Percentiles rank a stretch among this genome's conserved stretches.
Evolutionary conservation across 2,329 filamentous ascomycete genomes (phyloP).

Genomic region (Fusarium incarnatum): DNA sequence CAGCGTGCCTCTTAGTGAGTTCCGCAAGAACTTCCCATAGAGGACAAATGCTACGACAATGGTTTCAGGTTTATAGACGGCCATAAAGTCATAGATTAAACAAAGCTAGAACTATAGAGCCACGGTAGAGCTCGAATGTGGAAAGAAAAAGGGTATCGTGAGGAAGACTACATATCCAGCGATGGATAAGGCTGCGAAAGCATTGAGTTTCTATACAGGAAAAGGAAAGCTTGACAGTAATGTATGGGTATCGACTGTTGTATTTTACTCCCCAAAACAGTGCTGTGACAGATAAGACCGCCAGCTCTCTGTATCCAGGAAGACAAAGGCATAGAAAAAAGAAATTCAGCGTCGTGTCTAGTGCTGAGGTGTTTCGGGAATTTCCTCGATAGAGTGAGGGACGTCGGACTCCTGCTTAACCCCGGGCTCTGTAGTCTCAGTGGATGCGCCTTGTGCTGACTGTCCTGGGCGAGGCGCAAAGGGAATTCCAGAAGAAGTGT

Average conservation of each 20-base stretch:
- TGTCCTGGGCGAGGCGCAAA: slow-evolving; percentile 54
- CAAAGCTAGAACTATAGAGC: slow-evolving; percentile 32
- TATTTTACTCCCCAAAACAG: slow-evolving; percentile 11
- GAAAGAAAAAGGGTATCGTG: slow-evolving; percentile 43
- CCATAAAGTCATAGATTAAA: slow-evolving; percentile 37
- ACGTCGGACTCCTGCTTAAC: slow-evolving; percentile 1
- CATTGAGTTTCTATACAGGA: slow-evolving; percentile 7
- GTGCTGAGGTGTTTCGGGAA: slow-evolving; percentile 12
- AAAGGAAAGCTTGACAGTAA: slow-evolving; percentile 19
- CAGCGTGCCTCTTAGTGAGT: slow-evolving; percentile 56
- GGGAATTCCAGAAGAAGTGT: slow-evolving; percentile 58
- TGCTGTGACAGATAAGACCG: slow-evolving; percentile 12
- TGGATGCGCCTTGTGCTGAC: slow-evolving; percentile 6
- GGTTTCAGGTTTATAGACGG: slow-evolving; percentile 6
- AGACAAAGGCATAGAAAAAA: neutral
- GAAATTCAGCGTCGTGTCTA: neutral
- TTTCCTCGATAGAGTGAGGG: slow-evolving; percentile 8
- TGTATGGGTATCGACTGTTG: slow-evolving; percentile 17
- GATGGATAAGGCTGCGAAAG: slow-evolving; percentile 8
- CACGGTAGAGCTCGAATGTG: neutral
- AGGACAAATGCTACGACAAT: neutral
- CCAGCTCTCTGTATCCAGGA: slow-evolving; percentile 9
- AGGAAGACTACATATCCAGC: slow-evolving; percentile 33
- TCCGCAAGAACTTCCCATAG: slow-evolving; percentile 49
- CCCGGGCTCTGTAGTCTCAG: neutral